Conservation (phyloP, 202 grass and related monocot genomes). For the Musa balbisiana region DNA sequence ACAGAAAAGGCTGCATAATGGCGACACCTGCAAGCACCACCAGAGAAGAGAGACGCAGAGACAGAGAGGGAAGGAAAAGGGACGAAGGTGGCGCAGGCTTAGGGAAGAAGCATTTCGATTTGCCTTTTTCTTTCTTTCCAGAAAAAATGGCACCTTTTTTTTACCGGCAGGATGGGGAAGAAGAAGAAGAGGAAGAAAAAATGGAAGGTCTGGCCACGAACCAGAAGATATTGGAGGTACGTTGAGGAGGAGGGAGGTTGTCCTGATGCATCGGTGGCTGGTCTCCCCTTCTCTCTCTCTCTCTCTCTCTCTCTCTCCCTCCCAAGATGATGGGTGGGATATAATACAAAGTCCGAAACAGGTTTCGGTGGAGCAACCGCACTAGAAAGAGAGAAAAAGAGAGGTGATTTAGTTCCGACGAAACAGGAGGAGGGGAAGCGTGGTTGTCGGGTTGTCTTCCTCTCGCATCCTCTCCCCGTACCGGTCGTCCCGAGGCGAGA, state of each 20-base stretch:
- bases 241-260: too few relatives aligned
- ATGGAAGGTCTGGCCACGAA: too few relatives aligned
- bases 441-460: constrained; percentile 15
- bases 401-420: neutral
- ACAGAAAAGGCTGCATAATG: neutral
- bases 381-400: neutral
- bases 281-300: neutral
- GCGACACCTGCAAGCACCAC: neutral
- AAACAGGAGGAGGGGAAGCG: constrained; percentile 23
- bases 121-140: neutral
- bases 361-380: neutral
- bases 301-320: neutral
- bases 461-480: neutral
- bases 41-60: neutral
- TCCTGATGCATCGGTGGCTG: too few relatives aligned
- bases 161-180: too few relatives aligned
- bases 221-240: too few relatives aligned
- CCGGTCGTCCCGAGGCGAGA: neutral
- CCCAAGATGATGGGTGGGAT: neutral
- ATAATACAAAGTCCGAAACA: neutral
- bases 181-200: too few relatives aligned
- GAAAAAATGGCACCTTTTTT: neutral
- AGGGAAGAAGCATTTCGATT: neutral
- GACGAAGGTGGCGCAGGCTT: too few relatives aligned
- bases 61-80: neutral